Evolutionary conservation across 176 grass and related monocot genomes (phyloP).

Genomic region (Neostapfia colusana): DNA sequence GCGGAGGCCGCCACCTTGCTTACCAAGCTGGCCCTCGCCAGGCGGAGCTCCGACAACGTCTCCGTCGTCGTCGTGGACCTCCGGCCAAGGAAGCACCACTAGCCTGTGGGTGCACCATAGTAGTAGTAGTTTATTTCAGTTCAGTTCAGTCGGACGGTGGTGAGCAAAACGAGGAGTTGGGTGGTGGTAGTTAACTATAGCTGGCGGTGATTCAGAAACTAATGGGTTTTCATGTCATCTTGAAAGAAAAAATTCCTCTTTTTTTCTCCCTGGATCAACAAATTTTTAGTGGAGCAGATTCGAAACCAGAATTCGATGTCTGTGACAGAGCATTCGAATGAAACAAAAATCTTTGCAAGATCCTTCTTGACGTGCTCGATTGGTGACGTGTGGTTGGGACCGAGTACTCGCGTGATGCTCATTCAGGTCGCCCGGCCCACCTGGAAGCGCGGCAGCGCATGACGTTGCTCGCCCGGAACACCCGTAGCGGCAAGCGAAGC

Average conservation of each 20-base stretch:
- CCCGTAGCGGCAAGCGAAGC: too few species aligned
- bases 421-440: too few species aligned
- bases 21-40: conserved; percentile 77
- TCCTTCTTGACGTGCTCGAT: neutral
- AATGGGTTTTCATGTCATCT: neutral
- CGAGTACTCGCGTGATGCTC: too few species aligned
- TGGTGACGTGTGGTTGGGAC: too few species aligned
- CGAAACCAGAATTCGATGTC: neutral
- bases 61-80: conserved; percentile 77
- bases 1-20: conserved; percentile 78
- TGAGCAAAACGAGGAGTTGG: neutral
- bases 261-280: neutral
- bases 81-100: conserved; percentile 15
- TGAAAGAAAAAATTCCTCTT: neutral
- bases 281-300: neutral
- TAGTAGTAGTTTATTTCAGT: too few species aligned
- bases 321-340: neutral
- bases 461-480: neutral
- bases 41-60: conserved; percentile 73
- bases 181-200: neutral
- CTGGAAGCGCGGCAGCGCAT: neutral
- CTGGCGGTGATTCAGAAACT: neutral
- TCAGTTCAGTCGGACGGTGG: neutral
- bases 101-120: too few species aligned
- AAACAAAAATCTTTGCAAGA: neutral